Conservation (phyloP, 2,329 filamentous ascomycete genomes). For the Claviceps maximensis region DNA sequence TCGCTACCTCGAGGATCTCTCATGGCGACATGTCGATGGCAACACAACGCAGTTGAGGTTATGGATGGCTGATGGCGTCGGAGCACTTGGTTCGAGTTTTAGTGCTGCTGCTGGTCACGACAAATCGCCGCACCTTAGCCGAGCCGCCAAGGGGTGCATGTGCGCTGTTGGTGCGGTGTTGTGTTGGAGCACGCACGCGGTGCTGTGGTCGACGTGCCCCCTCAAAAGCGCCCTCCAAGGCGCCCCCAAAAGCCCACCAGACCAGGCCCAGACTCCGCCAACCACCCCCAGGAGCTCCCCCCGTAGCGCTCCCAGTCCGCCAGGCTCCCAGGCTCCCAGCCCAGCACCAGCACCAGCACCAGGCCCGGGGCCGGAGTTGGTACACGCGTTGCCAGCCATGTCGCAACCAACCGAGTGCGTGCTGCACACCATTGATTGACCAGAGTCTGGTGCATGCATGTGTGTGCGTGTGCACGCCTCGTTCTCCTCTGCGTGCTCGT, state of each 20-base stretch:
- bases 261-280: not conserved
- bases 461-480: not conserved
- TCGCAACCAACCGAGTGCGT: not conserved
- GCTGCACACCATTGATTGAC: not conserved
- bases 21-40: slow-evolving; percentile 28
- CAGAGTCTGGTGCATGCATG: too few species aligned
- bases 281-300: too few species aligned
- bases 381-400: too few species aligned
- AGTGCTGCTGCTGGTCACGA: slow-evolving; percentile 17
- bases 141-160: slow-evolving; percentile 8
- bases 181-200: not conserved
- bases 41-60: slow-evolving; percentile 21
- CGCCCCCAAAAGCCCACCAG: not conserved
- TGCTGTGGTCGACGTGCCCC: not conserved
- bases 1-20: slow-evolving; percentile 24
- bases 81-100: slow-evolving; percentile 24
- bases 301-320: not conserved
- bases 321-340: too few species aligned
- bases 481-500: not conserved
- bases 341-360: not conserved
- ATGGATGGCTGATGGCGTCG: slow-evolving; percentile 16
- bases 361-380: not conserved
- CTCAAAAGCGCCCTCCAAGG: too few species aligned
- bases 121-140: slow-evolving; percentile 28
- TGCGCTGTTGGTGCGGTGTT: not conserved